A percentile compares a stretch with the other conserved stretches of the same genome.
phyloP scores from a whole-genome alignment of 2,329 filamentous ascomycete genomes.

The Colletotrichum tanaceti region DNA sequence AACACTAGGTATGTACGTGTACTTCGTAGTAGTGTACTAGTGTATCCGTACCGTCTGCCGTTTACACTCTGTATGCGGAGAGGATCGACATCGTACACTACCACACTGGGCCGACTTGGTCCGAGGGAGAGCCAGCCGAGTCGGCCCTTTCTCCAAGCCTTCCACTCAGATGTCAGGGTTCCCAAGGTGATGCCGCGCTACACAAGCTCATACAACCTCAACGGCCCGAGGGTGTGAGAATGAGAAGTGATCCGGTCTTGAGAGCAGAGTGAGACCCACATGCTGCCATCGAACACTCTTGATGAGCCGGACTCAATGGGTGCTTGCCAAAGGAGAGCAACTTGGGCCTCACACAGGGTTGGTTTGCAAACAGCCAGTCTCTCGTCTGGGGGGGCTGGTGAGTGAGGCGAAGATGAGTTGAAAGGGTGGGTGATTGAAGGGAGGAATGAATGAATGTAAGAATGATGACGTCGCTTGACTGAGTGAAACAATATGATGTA shows the following conservation, averaged over 20 bases:
- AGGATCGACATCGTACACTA: constrained; percentile 5
- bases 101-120: constrained; percentile 3
- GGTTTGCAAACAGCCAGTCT: background rate
- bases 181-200: background rate
- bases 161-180: constrained; percentile 11
- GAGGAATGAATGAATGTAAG: too few species aligned
- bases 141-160: constrained; percentile 22
- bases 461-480: background rate
- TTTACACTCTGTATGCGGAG: background rate
- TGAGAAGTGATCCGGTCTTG: too few species aligned
- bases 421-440: too few species aligned
- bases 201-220: background rate
- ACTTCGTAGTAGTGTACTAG: too few species aligned
- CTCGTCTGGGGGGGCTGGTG: background rate
- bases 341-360: too few species aligned
- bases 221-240: too few species aligned
- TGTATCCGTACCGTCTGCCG: too few species aligned
- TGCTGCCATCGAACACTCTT: too few species aligned
- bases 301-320: too few species aligned
- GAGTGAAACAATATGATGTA: background rate
- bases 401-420: too few species aligned
- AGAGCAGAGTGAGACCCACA: too few species aligned
- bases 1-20: background rate
- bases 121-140: constrained; percentile 18
- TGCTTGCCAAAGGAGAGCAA: too few species aligned